Base-by-base conservation (phyloP, 2,329 filamentous ascomycete species). In the Pyrenochaeta sp. region DNA sequence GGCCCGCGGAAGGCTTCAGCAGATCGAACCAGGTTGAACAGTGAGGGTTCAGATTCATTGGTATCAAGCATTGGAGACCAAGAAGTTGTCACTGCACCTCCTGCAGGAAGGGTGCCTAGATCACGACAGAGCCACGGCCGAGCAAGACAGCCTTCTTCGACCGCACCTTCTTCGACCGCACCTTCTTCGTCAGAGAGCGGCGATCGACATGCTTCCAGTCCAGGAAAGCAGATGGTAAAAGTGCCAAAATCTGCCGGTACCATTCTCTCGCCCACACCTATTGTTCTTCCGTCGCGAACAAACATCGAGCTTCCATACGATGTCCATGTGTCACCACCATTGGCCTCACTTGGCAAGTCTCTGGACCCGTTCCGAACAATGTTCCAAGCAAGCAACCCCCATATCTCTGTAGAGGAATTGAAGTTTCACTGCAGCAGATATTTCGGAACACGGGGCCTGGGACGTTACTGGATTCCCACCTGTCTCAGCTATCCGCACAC, bases 301-400 rank as follows among this genome's bases (percentile, higher is more conserved):
- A 41, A 49, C 7, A 47, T 60, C 3, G 11, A 11, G 9, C 55
- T 72, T 15, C 53, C 58, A 1, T 74, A 70, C 50, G 64, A 73
- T 35, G 27, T 49, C 1, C 17, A 36, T 15, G 17, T 23, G 3
- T 49, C 61, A 1, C 58, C 58, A 15, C 56, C 65, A 0, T 63
- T 74, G 12, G 29, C 48, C n/a, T 74, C 69, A 2, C 56, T 75
- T 14, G 73, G 72, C 15, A 63, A 66, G 14, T 56, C 60, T 2
- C 21, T 75, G 2, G 74, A 76, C 45, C 74, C 74, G 0, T 77
- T 77, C 45, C 35, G 52, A 1, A 73, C 69, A 7, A 74, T 77
- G 66, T 71, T 66, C 20, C 71, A 75, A 39, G 61, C 67, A 2
- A 59, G 45, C 11, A 58, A 72, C 48, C 63, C 67, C 3, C 23